Evolutionary conservation across 495 filamentous ascomycete genomes (phyloP), one percentile per base, ranked within the genome.

Genomic region (Platismatia glauca): DNA sequence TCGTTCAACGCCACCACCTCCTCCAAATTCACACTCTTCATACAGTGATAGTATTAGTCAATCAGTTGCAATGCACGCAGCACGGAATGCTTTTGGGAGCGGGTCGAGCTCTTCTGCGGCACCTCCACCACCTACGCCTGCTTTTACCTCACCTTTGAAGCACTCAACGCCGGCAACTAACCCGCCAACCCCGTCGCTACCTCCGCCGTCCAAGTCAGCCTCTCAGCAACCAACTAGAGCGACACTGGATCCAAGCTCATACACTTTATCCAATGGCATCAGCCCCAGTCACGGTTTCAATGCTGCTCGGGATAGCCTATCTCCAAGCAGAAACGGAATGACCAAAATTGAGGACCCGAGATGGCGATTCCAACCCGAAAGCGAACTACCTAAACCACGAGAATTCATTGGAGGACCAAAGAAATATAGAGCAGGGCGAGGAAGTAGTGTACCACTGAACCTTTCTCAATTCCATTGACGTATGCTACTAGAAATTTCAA

Each of bases 381-480:
- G 81, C 39, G 79, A 89, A 65, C 77, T 98, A 24, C 91, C 94
- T 3, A 92, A 89, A 68, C 93, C 94, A 50, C 80, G 92, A 62
- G 83, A 85, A 4, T 97, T 94, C 70, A 72, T 77, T 11, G 88
- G 89, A 4, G 84, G 79, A 35, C 72, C 77, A 39, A 89, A 89
- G 70, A 82, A 84, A 67, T 98, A 98, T 75, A 80, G 92, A 46
- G 94, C 93, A 33, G 94, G 94, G 12, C 82, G 92, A 71, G 93
- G 90, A 29, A 96, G 90, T 74, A 96, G 89, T 77, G 91, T 98
- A 46, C 94, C 94, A 46, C 79, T 97, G 69, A 89, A 98, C 77
- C 75, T 98, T 48, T 67, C 61, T 50, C 62, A 62, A 34, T 65
- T 68, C 41, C 58, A 59, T 39, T 70, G 58, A 63, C 60, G 34